Conservation (phyloP, 768 basidiomycete species). For the Tylopilus intermedius region DNA sequence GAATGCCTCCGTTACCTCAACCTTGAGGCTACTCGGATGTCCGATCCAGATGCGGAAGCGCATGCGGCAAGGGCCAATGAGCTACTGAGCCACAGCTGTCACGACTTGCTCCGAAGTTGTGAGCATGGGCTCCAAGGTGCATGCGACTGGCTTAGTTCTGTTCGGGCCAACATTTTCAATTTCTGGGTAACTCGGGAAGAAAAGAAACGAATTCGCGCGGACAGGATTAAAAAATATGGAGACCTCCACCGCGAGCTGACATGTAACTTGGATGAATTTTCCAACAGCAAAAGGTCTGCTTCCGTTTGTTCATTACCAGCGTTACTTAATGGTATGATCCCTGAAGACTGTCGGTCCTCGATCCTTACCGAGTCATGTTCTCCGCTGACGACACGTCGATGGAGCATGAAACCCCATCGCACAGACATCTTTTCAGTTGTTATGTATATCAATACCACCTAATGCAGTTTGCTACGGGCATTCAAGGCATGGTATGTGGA, state of each 20-base stretch:
- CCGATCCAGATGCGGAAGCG: conserved; percentile 43
- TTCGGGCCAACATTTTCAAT: conserved; percentile 34
- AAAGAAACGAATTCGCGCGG: conserved; percentile 29
- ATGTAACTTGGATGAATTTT: conserved; percentile 42
- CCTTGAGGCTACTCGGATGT: conserved; percentile 51
- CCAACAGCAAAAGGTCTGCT: conserved; percentile 45
- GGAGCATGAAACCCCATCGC: conserved; percentile 47
- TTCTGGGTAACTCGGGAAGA: conserved; percentile 33
- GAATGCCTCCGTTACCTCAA: conserved; percentile 68
- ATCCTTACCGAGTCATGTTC: conserved; percentile 56
- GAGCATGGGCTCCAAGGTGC: conserved; percentile 37
- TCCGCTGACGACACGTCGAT: conserved; percentile 24
- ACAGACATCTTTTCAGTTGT: conserved; percentile 68
- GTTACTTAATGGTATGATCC: conserved; percentile 24
- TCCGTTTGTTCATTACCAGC: not conserved
- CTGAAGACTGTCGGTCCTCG: conserved; percentile 42
- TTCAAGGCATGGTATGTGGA: conserved; percentile 34
- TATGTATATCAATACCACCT: conserved; percentile 65
- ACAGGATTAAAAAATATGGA: conserved; percentile 35
- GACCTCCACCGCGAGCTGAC: conserved; percentile 36
- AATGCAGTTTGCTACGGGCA: conserved; percentile 33
- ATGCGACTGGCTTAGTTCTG: conserved; percentile 47
- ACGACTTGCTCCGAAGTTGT: conserved; percentile 47
- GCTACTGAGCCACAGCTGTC: conserved; percentile 50
- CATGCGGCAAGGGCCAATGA: conserved; percentile 40